Base-by-base conservation (phyloP, 2,329 filamentous ascomycete genomes). In the Aspergillus pseudoterreus region DNA sequence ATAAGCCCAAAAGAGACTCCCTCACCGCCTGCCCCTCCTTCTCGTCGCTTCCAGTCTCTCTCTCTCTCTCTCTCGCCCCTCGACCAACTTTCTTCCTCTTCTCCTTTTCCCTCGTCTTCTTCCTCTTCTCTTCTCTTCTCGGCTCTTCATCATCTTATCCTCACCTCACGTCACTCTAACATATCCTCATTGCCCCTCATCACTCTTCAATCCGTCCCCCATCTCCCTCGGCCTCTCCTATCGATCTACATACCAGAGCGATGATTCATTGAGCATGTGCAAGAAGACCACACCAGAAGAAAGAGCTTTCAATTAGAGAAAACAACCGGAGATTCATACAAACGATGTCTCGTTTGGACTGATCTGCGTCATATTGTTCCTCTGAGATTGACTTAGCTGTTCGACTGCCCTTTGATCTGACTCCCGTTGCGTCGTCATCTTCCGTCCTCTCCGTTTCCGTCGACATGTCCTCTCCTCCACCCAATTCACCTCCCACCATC, bases 391-490 rank as follows among this genome's bases (percentile, higher is more conserved):
- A 42, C 35, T 38, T 38, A 14, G 15, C 36, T 46, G 54, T 49
- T 47, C 45, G 45, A 57, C 43, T 35, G 43, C 36, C 32, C 47
- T 42, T 42, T 42, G 38, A 42, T 42, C 39, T 42, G 39, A 42
- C 39, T 12, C 39, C 39, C 17, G 39, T 19, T 22, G 15, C 19
- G 15, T 42, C 39, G 39, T 42, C 39, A 42, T 42, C 39, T 15
- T 41, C 15, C 45, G 33, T 36, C 48, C 45, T 33, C 22, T 50
- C 45, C 43, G 46, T 38, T 49, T 47, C 46, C 49, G 45, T 45
- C 48, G 69, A 67, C 64, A 51, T 42, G 39, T 42, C 39, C 19
- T 21, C 61, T 52, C 58, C 62, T 47, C 54, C 61, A 43, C 51
- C 58, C 56, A 57, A 55, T 43, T 58, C 35, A n/a, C 35, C 57